Evolutionary conservation across 2,329 filamentous ascomycete genomes (phyloP).

Genomic region (Ophiostoma tasmaniense): DNA sequence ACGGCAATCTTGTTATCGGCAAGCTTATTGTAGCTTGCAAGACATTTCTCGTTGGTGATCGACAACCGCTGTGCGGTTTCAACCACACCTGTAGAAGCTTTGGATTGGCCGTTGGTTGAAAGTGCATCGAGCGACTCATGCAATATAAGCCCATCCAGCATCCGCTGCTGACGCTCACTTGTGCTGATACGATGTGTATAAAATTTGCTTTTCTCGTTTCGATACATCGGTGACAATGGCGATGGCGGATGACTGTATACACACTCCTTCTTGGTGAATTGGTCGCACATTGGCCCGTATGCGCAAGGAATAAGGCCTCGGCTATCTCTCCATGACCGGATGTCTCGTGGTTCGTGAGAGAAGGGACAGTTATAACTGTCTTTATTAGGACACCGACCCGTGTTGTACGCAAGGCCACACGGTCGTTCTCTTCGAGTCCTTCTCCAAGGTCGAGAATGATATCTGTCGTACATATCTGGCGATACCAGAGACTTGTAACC

Average conservation of each 20-base stretch:
- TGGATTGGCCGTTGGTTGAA: neutral
- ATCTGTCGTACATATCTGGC: neutral
- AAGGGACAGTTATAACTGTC: neutral
- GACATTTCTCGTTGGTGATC: slow-evolving; percentile 4
- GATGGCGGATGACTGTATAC: neutral
- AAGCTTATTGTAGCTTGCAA: slow-evolving; percentile 24
- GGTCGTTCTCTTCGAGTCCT: neutral
- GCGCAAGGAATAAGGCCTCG: neutral
- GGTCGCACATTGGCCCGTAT: neutral
- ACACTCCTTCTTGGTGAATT: neutral
- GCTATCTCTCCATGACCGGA: neutral
- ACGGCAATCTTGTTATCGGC: slow-evolving; percentile 22
- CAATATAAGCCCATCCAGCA: neutral
- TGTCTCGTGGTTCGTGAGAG: neutral
- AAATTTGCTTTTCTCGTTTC: neutral
- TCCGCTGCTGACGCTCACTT: neutral
- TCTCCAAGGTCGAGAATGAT: neutral
- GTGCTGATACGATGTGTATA: neutral
- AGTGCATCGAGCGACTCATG: neutral
- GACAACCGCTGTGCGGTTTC: neutral
- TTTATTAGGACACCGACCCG: neutral
- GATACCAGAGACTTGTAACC: neutral
- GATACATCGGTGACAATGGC: neutral
- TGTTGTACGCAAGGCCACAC: neutral
- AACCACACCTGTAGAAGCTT: neutral